Conservation (phyloP, 345 rosid genomes). For the Carallia brachiata region DNA sequence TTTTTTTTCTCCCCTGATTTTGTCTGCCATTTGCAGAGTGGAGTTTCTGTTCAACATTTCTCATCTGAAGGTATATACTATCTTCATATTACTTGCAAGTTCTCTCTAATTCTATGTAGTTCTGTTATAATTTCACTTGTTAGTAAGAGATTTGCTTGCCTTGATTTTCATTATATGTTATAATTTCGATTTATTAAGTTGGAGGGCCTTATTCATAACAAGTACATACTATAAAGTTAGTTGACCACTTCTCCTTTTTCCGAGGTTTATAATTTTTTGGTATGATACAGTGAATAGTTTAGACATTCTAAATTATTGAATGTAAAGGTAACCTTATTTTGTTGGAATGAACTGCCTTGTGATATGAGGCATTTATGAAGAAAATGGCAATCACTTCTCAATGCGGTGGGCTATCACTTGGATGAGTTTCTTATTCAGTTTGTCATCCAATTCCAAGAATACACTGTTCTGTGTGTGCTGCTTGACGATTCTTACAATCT, state of each 20-base stretch:
- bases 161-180: slow-evolving; percentile 3
- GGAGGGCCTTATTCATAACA: background rate
- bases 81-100: slow-evolving; percentile 8
- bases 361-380: too few relatives aligned
- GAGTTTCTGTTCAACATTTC: slow-evolving; percentile 56
- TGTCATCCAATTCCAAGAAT: too few relatives aligned
- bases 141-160: slow-evolving; percentile 1
- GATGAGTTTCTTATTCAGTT: background rate
- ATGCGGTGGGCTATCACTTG: background rate
- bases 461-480: background rate
- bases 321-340: too few relatives aligned
- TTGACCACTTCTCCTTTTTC: background rate
- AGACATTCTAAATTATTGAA: too few relatives aligned
- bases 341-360: too few relatives aligned
- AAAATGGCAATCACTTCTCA: background rate
- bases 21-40: slow-evolving; percentile 46
- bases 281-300: too few relatives aligned
- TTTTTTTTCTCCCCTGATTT: slow-evolving; percentile 16
- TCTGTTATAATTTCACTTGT: background rate
- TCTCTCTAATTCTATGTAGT: background rate
- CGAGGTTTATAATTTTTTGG: background rate
- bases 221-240: too few relatives aligned
- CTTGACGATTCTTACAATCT: background rate
- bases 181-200: slow-evolving; percentile 3
- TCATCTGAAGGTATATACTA: slow-evolving; percentile 70